phyloP scores from a whole-genome alignment of 352 stramenopile species.

The Globisporangium middletonii region DNA sequence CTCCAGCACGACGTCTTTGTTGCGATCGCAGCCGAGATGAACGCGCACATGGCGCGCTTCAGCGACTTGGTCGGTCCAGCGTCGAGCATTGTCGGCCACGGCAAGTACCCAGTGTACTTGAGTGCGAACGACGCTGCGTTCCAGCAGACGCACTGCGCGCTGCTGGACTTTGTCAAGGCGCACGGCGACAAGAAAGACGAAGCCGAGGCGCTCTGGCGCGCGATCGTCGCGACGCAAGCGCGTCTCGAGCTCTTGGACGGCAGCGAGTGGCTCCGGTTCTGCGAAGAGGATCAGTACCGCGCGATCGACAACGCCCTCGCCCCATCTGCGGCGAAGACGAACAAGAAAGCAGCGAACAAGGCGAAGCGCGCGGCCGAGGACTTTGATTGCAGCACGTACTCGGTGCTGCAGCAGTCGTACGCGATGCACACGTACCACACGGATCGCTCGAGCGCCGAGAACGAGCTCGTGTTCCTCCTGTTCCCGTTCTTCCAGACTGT shows the following conservation, averaged over 20 bases:
- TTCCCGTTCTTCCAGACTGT: conserved; percentile 62
- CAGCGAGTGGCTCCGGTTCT: conserved; percentile 65
- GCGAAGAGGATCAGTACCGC: conserved; percentile 57
- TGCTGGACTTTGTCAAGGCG: conserved; percentile 7
- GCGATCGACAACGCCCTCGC: conserved; percentile 40
- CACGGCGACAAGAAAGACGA: conserved; percentile 15
- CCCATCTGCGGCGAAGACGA: conserved; percentile 5
- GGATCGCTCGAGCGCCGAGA: conserved; percentile 64
- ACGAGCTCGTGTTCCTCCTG: conserved; percentile 69
- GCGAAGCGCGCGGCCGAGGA: conserved; percentile 18
- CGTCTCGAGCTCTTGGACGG: conserved; percentile 54
- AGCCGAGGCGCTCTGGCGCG: conserved; percentile 29
- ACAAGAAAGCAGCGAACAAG: conserved; percentile 4
- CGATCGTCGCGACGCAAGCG: conserved; percentile 27
- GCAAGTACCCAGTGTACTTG: conserved; percentile 39
- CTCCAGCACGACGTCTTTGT: conserved; percentile 40
- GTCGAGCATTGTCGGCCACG: conserved; percentile 1
- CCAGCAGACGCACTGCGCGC: conserved; percentile 18
- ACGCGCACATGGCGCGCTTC: conserved; percentile 18
- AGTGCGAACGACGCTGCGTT: conserved; percentile 45
- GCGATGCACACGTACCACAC: conserved; percentile 69
- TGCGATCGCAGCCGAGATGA: conserved; percentile 20
- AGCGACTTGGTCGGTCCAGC: conserved; percentile 9
- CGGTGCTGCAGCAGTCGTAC: conserved; percentile 81
- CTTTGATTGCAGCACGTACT: conserved; percentile 36